Base-by-base conservation (phyloP, 768 basidiomycete genomes). In the Tephrocybe sp. region DNA sequence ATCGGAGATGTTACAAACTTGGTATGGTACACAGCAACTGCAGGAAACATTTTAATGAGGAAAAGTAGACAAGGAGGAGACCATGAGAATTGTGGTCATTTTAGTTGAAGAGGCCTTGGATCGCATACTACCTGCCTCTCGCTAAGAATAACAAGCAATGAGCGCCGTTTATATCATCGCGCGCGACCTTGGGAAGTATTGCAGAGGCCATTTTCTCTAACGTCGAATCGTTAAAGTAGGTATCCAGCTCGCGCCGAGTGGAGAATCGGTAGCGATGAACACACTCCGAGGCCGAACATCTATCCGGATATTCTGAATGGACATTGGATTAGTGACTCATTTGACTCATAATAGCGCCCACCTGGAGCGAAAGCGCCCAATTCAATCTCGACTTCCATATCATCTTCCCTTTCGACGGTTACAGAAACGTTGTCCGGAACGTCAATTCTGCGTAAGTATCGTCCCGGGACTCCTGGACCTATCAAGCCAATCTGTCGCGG, bases 281-380 rank as follows among this genome's bases (percentile, higher is more conserved):
- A 16, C 28, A 39, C 4, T 25, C 11, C 11, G 25, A n/a, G 2
- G 7, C 30, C 15, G 27, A 19, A 28, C 36, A 31, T 16, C 13
- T 9, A 11, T 28, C 16, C 13, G 18, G 19, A 13, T 12, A 13
- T 30, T 24, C 46, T 39, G n/a, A 9, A 38, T 16, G 15, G 13
- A 18, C 25, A 24, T 18, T 9, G 13, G n/a, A 13, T 37, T 11
- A 19, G 13, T 16, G 24, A 13, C 38, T 12, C n/a, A 9, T 12
- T 19, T 9, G 16, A n/a, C n/a, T 38, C 26, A 36, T 19, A 28
- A 21, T 1, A n/a, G 3, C 5, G 9, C 36, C n/a, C 30, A 47
- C 46, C 37, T 39, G 46, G 46, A n/a, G 36, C 46, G 25, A 39
- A 47, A 4, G 22, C 37, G 9, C 37, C 46, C 27, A 7, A 30